Evolutionary conservation across 768 basidiomycete species (phyloP), one percentile per base, ranked within the genome.

Genomic region (Hydnomerulius pinastri): DNA sequence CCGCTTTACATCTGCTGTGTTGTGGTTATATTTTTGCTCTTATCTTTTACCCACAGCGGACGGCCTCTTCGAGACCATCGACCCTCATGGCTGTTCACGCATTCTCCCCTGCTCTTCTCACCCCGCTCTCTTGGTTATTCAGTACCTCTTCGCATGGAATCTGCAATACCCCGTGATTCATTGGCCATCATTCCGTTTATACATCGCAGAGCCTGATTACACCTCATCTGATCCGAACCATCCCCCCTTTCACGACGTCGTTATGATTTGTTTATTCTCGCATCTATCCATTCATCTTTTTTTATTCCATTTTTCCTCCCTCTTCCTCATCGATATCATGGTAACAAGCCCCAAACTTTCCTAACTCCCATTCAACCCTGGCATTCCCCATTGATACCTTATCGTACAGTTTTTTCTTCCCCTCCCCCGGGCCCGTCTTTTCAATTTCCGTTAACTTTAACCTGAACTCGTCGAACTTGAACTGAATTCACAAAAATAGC

Each of bases 1-100:
- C 46, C 30, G 46, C 50, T 55, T 43, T 61, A 39, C 55, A 32
- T 55, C 48, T 57, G 51, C 55, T 57, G 39, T 56, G 46, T 40
- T 50, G 48, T 50, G 20, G 27, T 52, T 27, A 48, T 36, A 42
- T 45, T 52, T 50, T 47, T n/a, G n/a, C n/a, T n/a, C n/a, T n/a
- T n/a, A 57, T 48, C 33, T 35, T 35, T 5, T 56, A 48, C 20
- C 50, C 20, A 6, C 18, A 23, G 33, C 24, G 21, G 23, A n/a
- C 15, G 20, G 20, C 35, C 20, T 18, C 23, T 27, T 23, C 21
- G 38, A 33, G 46, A 38, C 42, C 43, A 33, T 36, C 27, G 24
- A 3, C 41, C 25, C 11, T 29, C 20, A 2, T 30, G 2, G 25
- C 27, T 10, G 7, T 29, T 20, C 28, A n/a, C 42, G 3, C 42